Evolutionary conservation across 1,284 basidiomycete genomes (phyloP), one percentile per base, ranked within the genome.

Genomic region (Pyrrhoderma noxium): DNA sequence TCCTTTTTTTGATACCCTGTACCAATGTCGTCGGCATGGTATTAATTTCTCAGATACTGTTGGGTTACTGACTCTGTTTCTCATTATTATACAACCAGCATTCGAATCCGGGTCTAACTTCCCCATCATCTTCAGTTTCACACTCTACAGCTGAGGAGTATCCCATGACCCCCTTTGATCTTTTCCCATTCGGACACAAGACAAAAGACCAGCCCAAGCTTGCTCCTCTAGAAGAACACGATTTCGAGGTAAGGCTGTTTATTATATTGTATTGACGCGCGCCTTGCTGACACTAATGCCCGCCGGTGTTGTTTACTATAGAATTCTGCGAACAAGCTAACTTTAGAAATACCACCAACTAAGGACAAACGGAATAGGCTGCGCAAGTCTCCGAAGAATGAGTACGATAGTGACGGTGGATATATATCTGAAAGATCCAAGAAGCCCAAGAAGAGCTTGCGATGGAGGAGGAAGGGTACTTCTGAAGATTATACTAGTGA

Each of bases 331-430:
- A 11, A 11, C 11, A 31, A 31, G 11, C 27, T 31, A 31, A 31
- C 27, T 31, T 31, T 31, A 31, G 27, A 31, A 31, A 31, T 31
- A 31, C 27, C 27, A 31, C 27, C 5, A 31, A 5, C 27, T 31
- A 31, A 48, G 38, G 51, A 44, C 14, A 47, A 35, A 45, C 19
- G 39, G 25, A 48, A 42, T 8, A 47, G 37, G 46, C 31, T 48
- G 23, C 21, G 37, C 8, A 48, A 48, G 37, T n/a, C 14, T 37
- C 27, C 27, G 11, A 47, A 47, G 51, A 34, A 18, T 22, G 53
- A 45, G 4, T 50, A 54, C 22, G 54, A 55, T 13, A 55, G 49
- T 36, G 54, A 55, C 41, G 50, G 54, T 16, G 54, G 54, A 22
- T 55, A 55, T 38, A 16, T 48, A 3, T 52, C 54, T 13, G 54